Evolutionary conservation across 176 grass and related monocot genomes (phyloP), one percentile per base, ranked within the genome.

Genomic region (Lolium perenne): DNA sequence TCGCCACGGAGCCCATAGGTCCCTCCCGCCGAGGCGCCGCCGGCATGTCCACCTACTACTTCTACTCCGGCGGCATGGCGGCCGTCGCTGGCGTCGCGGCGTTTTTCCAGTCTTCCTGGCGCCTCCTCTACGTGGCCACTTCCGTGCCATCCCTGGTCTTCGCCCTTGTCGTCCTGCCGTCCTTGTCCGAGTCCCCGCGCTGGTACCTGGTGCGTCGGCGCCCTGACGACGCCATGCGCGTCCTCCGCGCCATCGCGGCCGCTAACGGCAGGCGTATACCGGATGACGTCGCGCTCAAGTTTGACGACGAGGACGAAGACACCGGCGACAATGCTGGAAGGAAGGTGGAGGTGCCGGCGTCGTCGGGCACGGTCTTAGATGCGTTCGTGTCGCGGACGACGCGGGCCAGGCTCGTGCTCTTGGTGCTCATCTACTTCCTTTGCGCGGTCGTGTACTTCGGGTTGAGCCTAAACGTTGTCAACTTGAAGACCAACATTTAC

Each of bases 1-100:
- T 98, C 17, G 91, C 92, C 69, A 98, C 96, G 15, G 96, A 98
- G 76, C 96, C 96, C 56, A 63, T 94, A 53, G 93, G 96, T 0
- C 92, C 90, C 4, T 25, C 87, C 58, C 84, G 73, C 17, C 96
- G 93, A 16, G 93, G 93, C 38, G 53, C 55, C 38, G 93, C 66
- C 0, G 93, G 96, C 32, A 98, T 98, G 96, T 95, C 86, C 64
- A 88, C 94, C 0, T 98, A 92, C 71, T 95, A 98, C 82, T 98
- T 95, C 88, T 98, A 91, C 88, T 98, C 96, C 15, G 84, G 70
- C n/a, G 96, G 96, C 77, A 98, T 95, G 71, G 90, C 86, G 0
- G 56, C 73, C 2, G 92, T 95, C 1, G 64, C 96, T 0, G 90
- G 84, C 81, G 53, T 94, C 5, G 93, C 93, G 8, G 90, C 94